Conservation (phyloP, 371 early-diverging fungal genomes). For the Scutellospora calospora region DNA sequence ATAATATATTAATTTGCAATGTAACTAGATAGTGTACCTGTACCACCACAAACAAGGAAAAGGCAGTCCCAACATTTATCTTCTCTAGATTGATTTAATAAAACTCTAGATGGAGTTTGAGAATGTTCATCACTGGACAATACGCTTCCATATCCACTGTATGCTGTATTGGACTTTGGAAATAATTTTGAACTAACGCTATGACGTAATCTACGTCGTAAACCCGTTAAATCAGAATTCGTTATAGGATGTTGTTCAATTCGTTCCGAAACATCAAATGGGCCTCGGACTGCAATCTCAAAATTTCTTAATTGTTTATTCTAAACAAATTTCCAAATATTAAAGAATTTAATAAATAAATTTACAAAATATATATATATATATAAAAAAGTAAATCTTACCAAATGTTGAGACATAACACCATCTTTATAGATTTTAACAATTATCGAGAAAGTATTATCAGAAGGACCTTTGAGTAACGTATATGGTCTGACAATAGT, state of each 20-base stretch:
- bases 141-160: no score
- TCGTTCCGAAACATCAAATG: conserved; percentile 35
- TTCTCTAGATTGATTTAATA: conserved; percentile 32
- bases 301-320: conserved; percentile 35
- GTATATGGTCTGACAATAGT: conserved; percentile 36
- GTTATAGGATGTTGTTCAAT: neutral
- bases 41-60: conserved; percentile 50
- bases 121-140: no score
- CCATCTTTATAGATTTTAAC: conserved; percentile 45
- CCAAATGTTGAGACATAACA: conserved; percentile 44
- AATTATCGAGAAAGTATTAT: conserved; percentile 33
- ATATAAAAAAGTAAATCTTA: neutral
- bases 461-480: conserved; percentile 32
- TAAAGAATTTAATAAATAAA: neutral
- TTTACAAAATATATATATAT: neutral
- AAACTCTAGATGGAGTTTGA: neutral
- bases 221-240: no score
- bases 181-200: no score
- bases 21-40: conserved; percentile 51
- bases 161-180: no score
- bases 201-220: no score
- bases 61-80: conserved; percentile 44
- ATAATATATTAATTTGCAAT: neutral
- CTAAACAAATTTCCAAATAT: neutral
- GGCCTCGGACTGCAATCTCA: conserved; percentile 43